Base-by-base conservation (phyloP, 345 rosid genomes). In the Brassica rapa region DNA sequence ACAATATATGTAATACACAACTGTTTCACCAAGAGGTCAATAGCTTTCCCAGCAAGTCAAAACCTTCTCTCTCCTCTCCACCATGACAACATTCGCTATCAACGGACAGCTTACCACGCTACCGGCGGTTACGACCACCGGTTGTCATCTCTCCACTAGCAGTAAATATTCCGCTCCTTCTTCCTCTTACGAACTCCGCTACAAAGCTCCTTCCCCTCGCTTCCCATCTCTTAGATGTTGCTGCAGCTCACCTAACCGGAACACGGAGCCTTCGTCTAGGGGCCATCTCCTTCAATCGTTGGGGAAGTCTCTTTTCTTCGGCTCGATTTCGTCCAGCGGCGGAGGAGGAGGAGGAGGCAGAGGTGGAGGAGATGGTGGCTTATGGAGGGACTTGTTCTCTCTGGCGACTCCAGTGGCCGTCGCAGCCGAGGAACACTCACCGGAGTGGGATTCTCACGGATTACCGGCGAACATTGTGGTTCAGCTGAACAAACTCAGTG, bases 381-480 rank as follows among this genome's bases (percentile, higher is more conserved):
- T 90, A 69, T 87, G 91, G 92, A 78, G 77, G 66, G 51, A 76
- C 15, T n/a, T 94, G 41, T 82, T 94, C 59, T 76, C 84, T 2
- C 10, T 67, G 0, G 84, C 73, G 0, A 73, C 84, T 0, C 60
- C 85, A 59, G 60, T 27, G 5, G 97, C 97, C 1, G 68, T 87
- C 7, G 97, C 95, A 0, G 95, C 87, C 27, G 95, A 92, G 62
- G 66, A 78, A 49, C 83, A 88, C 39, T 78, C 82, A 3, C 83
- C 35, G 16, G 98, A 89, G 5, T 92, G 92, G 92, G 97, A 94
- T 77, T 78, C 94, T 37, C 97, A 89, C 57, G 97, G 98, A 2
- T 77, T 93, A 19, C 99, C 99, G 3, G 97, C 91, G 23, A 91
- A 95, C 86, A 87, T 89, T 23, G 81, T 85, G 0, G 90, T 95